phyloP scores from a whole-genome alignment of 441 rosid species.

The Breynia disticha region DNA sequence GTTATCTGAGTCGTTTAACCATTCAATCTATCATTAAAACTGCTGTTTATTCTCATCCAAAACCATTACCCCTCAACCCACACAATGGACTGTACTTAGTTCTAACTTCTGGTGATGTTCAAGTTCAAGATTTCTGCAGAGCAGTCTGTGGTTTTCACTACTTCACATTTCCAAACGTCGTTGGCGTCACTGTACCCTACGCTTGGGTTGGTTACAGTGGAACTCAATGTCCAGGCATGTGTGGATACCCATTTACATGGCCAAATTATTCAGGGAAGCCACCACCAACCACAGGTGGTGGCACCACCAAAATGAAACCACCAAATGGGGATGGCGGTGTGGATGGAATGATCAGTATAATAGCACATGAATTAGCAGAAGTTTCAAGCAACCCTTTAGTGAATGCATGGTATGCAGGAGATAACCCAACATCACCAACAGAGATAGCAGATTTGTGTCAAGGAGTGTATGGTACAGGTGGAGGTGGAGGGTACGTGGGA shows the following conservation, averaged over 20 bases:
- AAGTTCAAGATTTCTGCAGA: slow-evolving; percentile 58
- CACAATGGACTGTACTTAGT: slow-evolving; percentile 42
- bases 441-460: slow-evolving; percentile 57
- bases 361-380: slow-evolving; percentile 62
- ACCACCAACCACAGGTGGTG: slow-evolving; percentile 25
- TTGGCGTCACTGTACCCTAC: slow-evolving; percentile 45
- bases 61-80: slow-evolving; percentile 40
- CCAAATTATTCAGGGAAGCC: slow-evolving; percentile 37
- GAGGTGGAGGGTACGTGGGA: slow-evolving; percentile 51
- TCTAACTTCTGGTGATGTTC: slow-evolving; percentile 41
- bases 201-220: slow-evolving; percentile 62
- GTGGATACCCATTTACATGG: slow-evolving; percentile 61
- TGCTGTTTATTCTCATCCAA: slow-evolving; percentile 21
- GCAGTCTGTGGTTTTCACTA: slow-evolving; percentile 62
- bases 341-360: slow-evolving; percentile 64
- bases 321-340: slow-evolving; percentile 53
- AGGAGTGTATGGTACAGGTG: slow-evolving; percentile 53
- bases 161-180: slow-evolving; percentile 46
- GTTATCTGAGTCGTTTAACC: slow-evolving; percentile 33
- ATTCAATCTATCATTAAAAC: slow-evolving; percentile 46
- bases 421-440: slow-evolving; percentile 44
- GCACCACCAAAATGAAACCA: slow-evolving; percentile 27
- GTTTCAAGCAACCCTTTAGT: slow-evolving; percentile 47
- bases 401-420: slow-evolving; percentile 58
- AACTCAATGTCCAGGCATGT: slow-evolving; percentile 44